A percentile compares a stretch with the other conserved stretches of the same genome.
phyloP scores from a whole-genome alignment of 2,329 filamentous ascomycete species.

The Blumeria graminis region DNA sequence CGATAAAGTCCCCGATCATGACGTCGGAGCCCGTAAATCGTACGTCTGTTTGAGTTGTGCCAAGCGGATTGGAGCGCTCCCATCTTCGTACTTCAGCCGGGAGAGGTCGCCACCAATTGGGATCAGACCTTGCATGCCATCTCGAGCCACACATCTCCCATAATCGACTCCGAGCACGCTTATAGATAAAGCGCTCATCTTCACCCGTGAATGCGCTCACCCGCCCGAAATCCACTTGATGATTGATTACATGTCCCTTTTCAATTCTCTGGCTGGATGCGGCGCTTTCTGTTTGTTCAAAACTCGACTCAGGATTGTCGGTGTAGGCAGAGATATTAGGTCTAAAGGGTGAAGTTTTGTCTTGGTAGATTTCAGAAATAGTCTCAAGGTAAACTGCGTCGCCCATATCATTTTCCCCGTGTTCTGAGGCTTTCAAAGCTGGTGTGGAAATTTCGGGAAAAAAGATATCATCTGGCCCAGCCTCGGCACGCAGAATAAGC shows the following conservation, averaged over 20 bases:
- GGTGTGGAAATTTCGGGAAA: conserved; percentile 32
- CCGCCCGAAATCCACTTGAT: conserved; percentile 35
- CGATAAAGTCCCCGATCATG: conserved; percentile 18
- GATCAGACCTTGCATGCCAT: conserved; percentile 41
- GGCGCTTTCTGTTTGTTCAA: conserved; percentile 32
- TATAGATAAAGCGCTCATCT: conserved; percentile 63
- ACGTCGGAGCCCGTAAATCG: conserved; percentile 13
- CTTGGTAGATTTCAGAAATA: conserved; percentile 53
- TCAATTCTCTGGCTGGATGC: conserved; percentile 22
- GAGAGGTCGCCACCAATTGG: conserved; percentile 45
- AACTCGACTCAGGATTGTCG: conserved; percentile 21
- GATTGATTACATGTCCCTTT: conserved; percentile 17
- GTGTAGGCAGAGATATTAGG: conserved; percentile 51
- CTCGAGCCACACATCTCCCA: conserved; percentile 57
- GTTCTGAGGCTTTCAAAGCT: conserved; percentile 16
- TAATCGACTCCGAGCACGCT: conserved; percentile 48
- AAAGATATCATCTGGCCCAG: conserved; percentile 49
- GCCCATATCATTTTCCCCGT: conserved; percentile 13
- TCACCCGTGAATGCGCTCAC: conserved; percentile 50
- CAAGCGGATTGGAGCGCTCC: conserved; percentile 21
- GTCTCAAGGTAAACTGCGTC: conserved; percentile 41
- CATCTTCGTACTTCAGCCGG: conserved; percentile 38
- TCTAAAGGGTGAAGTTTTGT: conserved; percentile 50
- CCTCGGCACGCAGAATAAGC: conserved; percentile 41
- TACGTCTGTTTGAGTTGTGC: not conserved